Evolutionary conservation across 2,329 filamentous ascomycete species (phyloP).

Genomic region (Sordariomycetes sp.): DNA sequence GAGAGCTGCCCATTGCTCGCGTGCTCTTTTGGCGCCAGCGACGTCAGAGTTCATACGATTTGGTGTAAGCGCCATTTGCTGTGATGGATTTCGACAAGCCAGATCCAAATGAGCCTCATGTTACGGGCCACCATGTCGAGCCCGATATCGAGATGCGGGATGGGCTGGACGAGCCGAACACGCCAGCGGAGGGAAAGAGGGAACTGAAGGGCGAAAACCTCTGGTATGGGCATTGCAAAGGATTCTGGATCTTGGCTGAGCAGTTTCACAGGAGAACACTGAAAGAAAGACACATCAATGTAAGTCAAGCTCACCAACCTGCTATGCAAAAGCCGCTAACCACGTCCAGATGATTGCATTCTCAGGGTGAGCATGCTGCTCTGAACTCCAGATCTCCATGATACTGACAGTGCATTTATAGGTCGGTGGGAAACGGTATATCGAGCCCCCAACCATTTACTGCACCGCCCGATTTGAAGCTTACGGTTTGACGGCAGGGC

Average conservation of each 20-base stretch:
- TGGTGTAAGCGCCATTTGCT: no score
- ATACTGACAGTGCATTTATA: neutral
- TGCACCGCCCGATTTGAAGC: no score
- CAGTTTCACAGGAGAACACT: constrained; percentile 22
- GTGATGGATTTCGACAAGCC: constrained; percentile 2
- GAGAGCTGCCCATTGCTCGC: no score
- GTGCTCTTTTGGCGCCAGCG: no score
- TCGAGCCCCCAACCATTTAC: no score
- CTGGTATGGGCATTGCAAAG: constrained; percentile 3
- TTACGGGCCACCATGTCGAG: neutral
- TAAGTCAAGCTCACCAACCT: constrained; percentile 9
- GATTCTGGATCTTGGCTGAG: neutral
- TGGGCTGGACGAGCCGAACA: constrained; percentile 2
- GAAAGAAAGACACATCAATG: constrained; percentile 29
- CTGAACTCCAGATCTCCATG: neutral
- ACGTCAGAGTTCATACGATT: no score
- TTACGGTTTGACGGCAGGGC: constrained; percentile 12
- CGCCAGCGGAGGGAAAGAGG: constrained; percentile 1
- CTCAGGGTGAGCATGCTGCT: constrained; percentile 21
- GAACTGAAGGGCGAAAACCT: constrained; percentile 6
- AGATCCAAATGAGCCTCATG: neutral
- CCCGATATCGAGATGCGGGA: constrained; percentile 3
- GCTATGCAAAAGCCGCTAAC: neutral
- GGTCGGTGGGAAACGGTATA: neutral
- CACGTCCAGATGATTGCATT: constrained; percentile 32